phyloP scores from a whole-genome alignment of 2,329 filamentous ascomycete species.

The Dactylonectria estremocensis region DNA sequence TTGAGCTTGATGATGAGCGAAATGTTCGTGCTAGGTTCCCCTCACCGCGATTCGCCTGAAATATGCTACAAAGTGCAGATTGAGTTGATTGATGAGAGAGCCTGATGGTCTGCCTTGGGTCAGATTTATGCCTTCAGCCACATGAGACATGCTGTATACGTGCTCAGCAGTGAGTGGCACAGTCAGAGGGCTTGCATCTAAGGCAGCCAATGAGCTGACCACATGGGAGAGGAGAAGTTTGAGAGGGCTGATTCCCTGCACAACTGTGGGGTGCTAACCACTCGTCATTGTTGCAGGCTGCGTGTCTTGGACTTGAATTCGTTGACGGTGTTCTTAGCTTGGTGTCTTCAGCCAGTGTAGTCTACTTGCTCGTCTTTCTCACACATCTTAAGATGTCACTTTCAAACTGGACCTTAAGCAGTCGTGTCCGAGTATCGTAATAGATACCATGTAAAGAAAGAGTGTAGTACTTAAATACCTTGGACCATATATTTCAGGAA shows the following conservation, averaged over 20 bases:
- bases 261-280: too few relatives aligned
- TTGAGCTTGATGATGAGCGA: not conserved
- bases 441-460: too few relatives aligned
- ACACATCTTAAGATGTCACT: too few relatives aligned
- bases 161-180: not conserved
- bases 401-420: too few relatives aligned
- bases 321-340: too few relatives aligned
- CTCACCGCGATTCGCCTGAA: not conserved
- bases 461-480: not conserved
- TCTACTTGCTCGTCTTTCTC: too few relatives aligned
- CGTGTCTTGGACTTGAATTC: too few relatives aligned
- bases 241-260: too few relatives aligned
- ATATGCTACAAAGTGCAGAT: not conserved
- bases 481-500: constrained; percentile 5
- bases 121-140: not conserved
- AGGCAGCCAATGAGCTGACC: not conserved
- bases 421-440: too few relatives aligned
- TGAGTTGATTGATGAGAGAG: not conserved
- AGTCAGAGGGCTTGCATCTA: not conserved
- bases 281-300: too few relatives aligned
- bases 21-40: not conserved
- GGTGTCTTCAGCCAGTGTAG: too few relatives aligned
- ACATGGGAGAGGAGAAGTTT: too few relatives aligned
- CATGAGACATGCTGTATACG: not conserved
- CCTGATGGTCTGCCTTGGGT: not conserved